A percentile compares a stretch with the other conserved stretches of the same genome.
These are phyloP conservation scores for Nothophoma quercina DNA, from an alignment of 2,329 filamentous ascomycete genomes.

Conservation along the genomic window DNA sequence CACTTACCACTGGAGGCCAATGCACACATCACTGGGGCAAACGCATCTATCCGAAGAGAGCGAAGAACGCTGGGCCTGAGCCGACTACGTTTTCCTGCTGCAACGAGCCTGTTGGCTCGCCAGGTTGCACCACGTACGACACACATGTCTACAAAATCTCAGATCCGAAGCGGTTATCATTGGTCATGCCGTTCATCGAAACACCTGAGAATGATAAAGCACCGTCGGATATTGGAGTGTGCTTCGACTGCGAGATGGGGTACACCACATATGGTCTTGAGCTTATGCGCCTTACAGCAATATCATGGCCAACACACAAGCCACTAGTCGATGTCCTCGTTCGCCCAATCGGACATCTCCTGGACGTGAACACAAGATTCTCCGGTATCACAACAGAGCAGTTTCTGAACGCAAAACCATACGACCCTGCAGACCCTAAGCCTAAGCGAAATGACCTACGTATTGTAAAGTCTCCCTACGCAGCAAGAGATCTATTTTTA, in stretches of 20 bases:
- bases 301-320: constrained; percentile 82
- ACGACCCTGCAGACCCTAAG: constrained; percentile 36
- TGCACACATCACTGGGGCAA: constrained; percentile 86
- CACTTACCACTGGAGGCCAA: constrained; percentile 76
- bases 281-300: constrained; percentile 86
- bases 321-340: constrained; percentile 85
- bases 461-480: constrained; percentile 77
- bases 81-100: constrained; percentile 80
- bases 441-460: constrained; percentile 58
- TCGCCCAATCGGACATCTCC: constrained; percentile 78
- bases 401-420: constrained; percentile 67
- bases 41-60: constrained; percentile 61
- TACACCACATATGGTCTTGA: constrained; percentile 91
- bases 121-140: constrained; percentile 75
- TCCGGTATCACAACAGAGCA: constrained; percentile 86
- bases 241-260: constrained; percentile 97
- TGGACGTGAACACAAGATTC: constrained; percentile 92
- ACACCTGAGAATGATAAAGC: constrained; percentile 72
- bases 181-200: constrained; percentile 78
- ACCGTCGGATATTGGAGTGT: constrained; percentile 66
- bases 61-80: constrained; percentile 59
- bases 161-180: constrained; percentile 77
- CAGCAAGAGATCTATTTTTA: constrained; percentile 80
- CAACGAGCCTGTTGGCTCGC: constrained; percentile 74
- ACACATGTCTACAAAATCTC: constrained; percentile 89